These are phyloP conservation scores for Diaporthe citrichinensis DNA, from an alignment of 2,329 filamentous ascomycete species.

Conservation along the genomic window DNA sequence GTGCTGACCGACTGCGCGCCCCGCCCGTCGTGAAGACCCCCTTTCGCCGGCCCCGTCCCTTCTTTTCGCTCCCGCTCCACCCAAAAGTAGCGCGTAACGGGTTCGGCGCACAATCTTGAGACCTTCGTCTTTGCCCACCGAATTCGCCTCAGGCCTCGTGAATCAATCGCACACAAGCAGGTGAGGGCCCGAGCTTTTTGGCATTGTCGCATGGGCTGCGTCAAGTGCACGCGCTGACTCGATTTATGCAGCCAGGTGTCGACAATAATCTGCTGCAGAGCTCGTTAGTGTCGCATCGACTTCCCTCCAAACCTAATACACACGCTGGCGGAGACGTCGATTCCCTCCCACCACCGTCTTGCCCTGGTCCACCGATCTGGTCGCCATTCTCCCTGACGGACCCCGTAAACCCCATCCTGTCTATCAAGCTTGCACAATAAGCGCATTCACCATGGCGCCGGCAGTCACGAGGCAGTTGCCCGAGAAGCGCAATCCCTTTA, in stretches of 20 bases:
- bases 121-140: slow-evolving; percentile 29
- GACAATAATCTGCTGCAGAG: slow-evolving; percentile 21
- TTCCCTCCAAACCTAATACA: slow-evolving; percentile 17
- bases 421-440: slow-evolving; percentile 23
- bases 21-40: slow-evolving; percentile 30
- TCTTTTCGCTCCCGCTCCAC: slow-evolving; percentile 38
- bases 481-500: slow-evolving; percentile 66
- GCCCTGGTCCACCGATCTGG: not conserved
- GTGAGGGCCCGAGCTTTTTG: slow-evolving; percentile 9
- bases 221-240: slow-evolving; percentile 37
- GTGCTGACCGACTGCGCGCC: not conserved
- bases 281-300: slow-evolving; percentile 37
- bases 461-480: slow-evolving; percentile 52
- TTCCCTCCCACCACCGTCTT: slow-evolving; percentile 9
- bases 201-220: not conserved
- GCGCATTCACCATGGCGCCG: slow-evolving; percentile 44
- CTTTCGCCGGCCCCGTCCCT: slow-evolving; percentile 32
- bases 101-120: slow-evolving; percentile 37
- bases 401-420: not conserved
- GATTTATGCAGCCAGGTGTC: slow-evolving; percentile 29
- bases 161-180: slow-evolving; percentile 27
- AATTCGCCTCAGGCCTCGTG: slow-evolving; percentile 11
- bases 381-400: slow-evolving; percentile 6
- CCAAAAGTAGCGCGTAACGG: slow-evolving; percentile 31
- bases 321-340: slow-evolving; percentile 23